Percentiles rank a stretch among this genome's conserved stretches.
Evolutionary conservation across 768 basidiomycete species (phyloP).

Genomic region (Lactifluus subvellereus): DNA sequence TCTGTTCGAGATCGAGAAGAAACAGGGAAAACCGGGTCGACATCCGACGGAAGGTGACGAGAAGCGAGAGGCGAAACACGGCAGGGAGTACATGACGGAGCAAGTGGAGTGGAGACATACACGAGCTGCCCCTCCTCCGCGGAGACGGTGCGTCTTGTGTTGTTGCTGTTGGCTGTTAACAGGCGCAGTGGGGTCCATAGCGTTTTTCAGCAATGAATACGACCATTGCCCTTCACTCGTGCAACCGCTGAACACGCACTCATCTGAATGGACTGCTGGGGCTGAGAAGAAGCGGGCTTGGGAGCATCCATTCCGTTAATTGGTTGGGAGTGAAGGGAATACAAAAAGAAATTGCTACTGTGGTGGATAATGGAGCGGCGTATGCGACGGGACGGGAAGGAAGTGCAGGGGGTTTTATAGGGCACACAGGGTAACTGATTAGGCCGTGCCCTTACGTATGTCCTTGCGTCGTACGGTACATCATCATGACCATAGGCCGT

Average conservation of each 20-base stretch:
- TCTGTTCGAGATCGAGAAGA: conserved; percentile 36
- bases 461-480: too few relatives aligned
- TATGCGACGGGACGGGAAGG: background rate
- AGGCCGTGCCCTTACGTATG: background rate
- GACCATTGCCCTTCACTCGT: background rate
- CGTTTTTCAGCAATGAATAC: conserved; percentile 21
- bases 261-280: conserved; percentile 56
- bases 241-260: conserved; percentile 37
- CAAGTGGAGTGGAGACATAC: background rate
- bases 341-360: background rate
- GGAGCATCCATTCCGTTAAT: conserved; percentile 30
- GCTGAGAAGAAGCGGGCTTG: conserved; percentile 41
- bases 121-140: conserved; percentile 60
- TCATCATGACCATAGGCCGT: too few relatives aligned
- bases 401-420: background rate
- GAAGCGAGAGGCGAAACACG: background rate
- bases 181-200: conserved; percentile 41
- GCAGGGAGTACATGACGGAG: background rate
- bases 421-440: background rate
- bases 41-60: background rate
- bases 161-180: conserved; percentile 33
- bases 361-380: background rate
- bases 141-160: conserved; percentile 50
- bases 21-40: background rate
- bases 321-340: background rate